Evolutionary conservation across 257 asterid species (phyloP), one percentile per base, ranked within the genome.

Genomic region (Thymus mandschuricus): DNA sequence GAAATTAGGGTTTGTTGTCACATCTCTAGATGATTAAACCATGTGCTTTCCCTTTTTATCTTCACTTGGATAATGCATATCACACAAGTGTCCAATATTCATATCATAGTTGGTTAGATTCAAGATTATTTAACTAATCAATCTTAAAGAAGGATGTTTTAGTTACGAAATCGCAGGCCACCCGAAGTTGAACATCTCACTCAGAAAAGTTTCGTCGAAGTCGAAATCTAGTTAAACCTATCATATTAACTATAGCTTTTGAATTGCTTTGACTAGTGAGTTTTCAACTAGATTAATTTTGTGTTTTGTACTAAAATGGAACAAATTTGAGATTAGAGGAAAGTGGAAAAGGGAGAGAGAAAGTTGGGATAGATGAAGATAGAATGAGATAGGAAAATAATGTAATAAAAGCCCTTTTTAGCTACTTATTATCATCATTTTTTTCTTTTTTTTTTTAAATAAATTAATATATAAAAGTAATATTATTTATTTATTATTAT

Each of bases 1-100:
- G 41, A 45, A 59, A 38, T 64, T 69, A 62, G 76, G 66, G 71
- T 38, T 78, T 30, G 27, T 61, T 68, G 72, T 78, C 78, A 68
- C 68, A 49, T 78, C 78, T 78, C 6, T 68, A 38, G 52, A 78
- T 73, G 40, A 61, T n/a, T 52, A 50, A 54, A 72, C 79, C 81
- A 74, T 52, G 68, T 62, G 76, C 78, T 66, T 71, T 29, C 76
- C 55, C 79, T 64, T 79, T 82, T 72, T 76, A 79, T 82, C 82
- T 82, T 78, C 78, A 70, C 65, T 49, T 52, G 68, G 81, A 70
- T 65, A 65, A 69, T 70, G 50, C 27, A 29, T 27, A 40, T 48
- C 40, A 3, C 51, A 51, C 58, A 51, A 52, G 49, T 41, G 41
- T 10, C 46, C 15, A 62, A 12, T 11, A 10, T 28, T n/a, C 2